phyloP scores from a whole-genome alignment of 495 filamentous ascomycete species.

The Monascus purpureus region DNA sequence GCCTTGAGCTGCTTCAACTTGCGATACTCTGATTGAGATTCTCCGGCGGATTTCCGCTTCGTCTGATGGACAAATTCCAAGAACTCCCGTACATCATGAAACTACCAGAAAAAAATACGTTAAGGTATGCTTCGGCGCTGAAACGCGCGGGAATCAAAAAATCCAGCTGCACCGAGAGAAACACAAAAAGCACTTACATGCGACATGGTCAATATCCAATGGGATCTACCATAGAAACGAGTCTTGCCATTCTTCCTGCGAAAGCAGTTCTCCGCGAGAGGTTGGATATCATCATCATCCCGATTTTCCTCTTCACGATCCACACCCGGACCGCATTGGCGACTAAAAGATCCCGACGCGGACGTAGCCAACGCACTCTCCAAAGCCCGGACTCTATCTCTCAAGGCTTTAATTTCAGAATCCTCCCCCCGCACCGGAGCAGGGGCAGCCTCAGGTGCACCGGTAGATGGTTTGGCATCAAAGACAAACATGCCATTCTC shows the following conservation, averaged over 20 bases:
- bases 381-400: neutral
- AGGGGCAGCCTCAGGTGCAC: neutral
- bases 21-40: slow-evolving; percentile 16
- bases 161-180: too few relatives aligned
- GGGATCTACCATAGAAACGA: slow-evolving; percentile 34
- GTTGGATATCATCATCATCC: slow-evolving; percentile 19
- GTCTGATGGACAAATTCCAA: slow-evolving; percentile 23
- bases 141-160: too few relatives aligned
- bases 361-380: neutral
- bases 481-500: too few relatives aligned
- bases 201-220: slow-evolving; percentile 27
- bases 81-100: slow-evolving; percentile 31
- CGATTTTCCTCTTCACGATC: too few relatives aligned
- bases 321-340: too few relatives aligned
- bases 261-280: slow-evolving; percentile 22
- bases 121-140: too few relatives aligned
- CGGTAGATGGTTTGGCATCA: neutral
- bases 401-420: neutral
- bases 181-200: slow-evolving; percentile 32
- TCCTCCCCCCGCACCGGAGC: neutral
- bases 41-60: too few relatives aligned
- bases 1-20: slow-evolving; percentile 22
- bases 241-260: slow-evolving; percentile 35
- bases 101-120: slow-evolving; percentile 21
- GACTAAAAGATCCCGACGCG: too few relatives aligned